Percentiles rank a stretch among this genome's conserved stretches.
Conservation (phyloP, 176 grass and related monocot genomes). For the Hsuehochloa calcarea region DNA sequence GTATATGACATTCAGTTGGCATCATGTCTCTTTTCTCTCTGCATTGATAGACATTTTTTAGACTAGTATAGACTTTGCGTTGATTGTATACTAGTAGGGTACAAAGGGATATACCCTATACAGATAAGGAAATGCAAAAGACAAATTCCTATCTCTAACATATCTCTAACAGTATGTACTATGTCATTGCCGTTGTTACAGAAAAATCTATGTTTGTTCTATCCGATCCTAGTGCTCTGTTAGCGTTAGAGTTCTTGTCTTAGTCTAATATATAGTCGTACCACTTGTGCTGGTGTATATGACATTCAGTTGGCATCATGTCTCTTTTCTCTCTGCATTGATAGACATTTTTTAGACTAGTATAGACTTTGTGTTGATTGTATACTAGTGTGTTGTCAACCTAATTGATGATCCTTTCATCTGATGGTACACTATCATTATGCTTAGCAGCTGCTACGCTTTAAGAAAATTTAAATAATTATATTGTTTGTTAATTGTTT, state of each 20-base stretch:
- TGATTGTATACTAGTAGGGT: constrained; percentile 3
- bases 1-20: constrained; percentile 1
- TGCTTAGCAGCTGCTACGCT: constrained; percentile 16
- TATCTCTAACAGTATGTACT: no score
- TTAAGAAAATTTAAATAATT: not conserved
- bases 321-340: not conserved
- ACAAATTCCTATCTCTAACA: no score
- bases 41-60: not conserved
- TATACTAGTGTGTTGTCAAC: not conserved
- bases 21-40: not conserved
- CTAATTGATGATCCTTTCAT: not conserved
- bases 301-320: not conserved
- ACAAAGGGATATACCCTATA: no score
- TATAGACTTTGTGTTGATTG: not conserved
- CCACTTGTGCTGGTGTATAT: not conserved
- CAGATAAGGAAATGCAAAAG: no score
- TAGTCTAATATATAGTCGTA: not conserved
- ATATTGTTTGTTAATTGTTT: not conserved
- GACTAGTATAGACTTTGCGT: not conserved
- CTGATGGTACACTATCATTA: not conserved
- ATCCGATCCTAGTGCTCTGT: not conserved
- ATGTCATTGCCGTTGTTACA: not conserved
- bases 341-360: not conserved
- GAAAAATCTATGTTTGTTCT: not conserved
- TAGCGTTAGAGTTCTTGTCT: constrained; percentile 11